A percentile compares a stretch with the other conserved stretches of the same genome.
Conservation (phyloP, 1,139 yeast species). For the Ogataea hybrid region DNA sequence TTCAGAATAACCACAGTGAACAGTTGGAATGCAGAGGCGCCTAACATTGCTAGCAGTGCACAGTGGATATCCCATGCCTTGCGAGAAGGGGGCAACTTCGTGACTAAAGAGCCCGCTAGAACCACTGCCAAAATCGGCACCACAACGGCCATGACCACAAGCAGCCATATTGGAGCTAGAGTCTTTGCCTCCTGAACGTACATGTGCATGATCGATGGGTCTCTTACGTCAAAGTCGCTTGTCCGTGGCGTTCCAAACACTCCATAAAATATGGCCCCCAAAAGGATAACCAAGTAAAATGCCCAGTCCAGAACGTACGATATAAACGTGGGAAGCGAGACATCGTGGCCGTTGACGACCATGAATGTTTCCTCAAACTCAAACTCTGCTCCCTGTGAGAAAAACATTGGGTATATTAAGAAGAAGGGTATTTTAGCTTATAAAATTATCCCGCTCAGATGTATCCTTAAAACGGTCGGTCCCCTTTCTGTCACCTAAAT, state of each 20-base stretch:
- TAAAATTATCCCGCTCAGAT: background rate
- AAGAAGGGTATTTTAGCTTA: background rate
- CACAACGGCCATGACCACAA: conserved; percentile 34
- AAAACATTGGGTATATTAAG: conserved; percentile 7
- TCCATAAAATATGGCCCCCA: conserved; percentile 36
- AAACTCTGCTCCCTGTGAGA: conserved; percentile 19
- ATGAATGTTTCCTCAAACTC: conserved; percentile 25
- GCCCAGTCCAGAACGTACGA: conserved; percentile 40
- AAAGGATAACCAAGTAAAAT: conserved; percentile 22
- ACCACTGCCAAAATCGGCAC: conserved; percentile 37
- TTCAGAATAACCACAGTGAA: conserved; percentile 43
- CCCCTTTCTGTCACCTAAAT: conserved; percentile 4
- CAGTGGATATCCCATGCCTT: conserved; percentile 44
- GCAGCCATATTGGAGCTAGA: conserved; percentile 35
- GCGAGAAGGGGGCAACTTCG: conserved; percentile 28
- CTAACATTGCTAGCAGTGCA: conserved; percentile 39
- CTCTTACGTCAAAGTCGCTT: conserved; percentile 42
- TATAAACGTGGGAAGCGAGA: conserved; percentile 26
- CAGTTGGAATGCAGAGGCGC: conserved; percentile 41
- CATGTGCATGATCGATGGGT: conserved; percentile 35
- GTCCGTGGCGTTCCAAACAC: conserved; percentile 37
- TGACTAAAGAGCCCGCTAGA: conserved; percentile 27
- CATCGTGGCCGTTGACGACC: conserved; percentile 19
- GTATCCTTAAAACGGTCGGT: background rate
- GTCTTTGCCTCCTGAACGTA: conserved; percentile 37